Evolutionary conservation across 805 yeast species (phyloP), one percentile per base, ranked within the genome.

Genomic region (Limtongia smithiae): DNA sequence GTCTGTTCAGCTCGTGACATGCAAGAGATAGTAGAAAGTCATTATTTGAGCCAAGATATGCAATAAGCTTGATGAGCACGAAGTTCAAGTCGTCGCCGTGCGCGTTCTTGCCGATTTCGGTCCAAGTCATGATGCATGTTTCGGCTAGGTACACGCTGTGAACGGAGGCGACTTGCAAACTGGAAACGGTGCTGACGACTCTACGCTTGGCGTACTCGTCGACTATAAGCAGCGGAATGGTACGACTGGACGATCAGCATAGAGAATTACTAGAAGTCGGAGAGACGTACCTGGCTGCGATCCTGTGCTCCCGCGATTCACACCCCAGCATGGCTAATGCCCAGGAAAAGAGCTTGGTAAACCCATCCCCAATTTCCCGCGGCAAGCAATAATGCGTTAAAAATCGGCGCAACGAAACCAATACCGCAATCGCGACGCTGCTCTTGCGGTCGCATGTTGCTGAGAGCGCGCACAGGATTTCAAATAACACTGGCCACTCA

Each of bases 21-120:
- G 88, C 88, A 58, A 85, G 70, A 58, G 86, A 79, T 0, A 81
- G 77, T 54, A 80, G 81, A 59, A 82, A 83, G 44, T 78, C 79
- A 62, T 82, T 82, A 2, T 71, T 60, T 15, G 83, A 84, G 3
- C 83, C 83, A 53, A 89, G 71, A 21, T 78, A 75, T 50, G 81
- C 83, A 6, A 88, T 73, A 31, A 91, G 64, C 57, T 80, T 80
- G 41, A 84, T 71, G 21, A 87, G 68, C 17, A 85, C 69, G 1
- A 80, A 78, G 62, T 85, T 84, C 36, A 84, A 73, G 60, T 81
- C 71, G 38, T 85, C 89, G 6, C 87, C 93, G 4, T 75, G 73
- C 4, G 82, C 73, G 0, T 82, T 73, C 5, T 77, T 68, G 0
- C 85, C 81, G 31, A 87, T 61, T 44, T 81, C 85, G 1, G 82